Evolutionary conservation across 164 flowering plant genomes (phyloP).

Genomic region (Kalanchoe fedtschenkoi): DNA sequence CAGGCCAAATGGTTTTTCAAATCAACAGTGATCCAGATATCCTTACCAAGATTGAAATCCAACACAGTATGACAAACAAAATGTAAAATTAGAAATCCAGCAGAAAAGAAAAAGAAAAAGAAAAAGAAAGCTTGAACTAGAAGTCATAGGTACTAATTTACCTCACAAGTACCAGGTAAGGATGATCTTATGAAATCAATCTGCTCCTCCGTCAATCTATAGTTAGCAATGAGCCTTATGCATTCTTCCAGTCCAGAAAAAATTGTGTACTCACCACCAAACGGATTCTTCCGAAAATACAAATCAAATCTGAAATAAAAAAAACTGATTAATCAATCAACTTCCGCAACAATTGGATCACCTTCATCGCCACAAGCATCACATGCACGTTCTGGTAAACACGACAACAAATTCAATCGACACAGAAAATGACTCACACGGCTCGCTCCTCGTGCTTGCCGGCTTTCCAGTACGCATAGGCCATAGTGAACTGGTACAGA

Average conservation of each 20-base stretch:
- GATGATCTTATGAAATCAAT: slow-evolving; percentile 47
- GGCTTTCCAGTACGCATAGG: slow-evolving; percentile 98
- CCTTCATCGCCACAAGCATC: slow-evolving; percentile 2
- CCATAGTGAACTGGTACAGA: slow-evolving; percentile 95
- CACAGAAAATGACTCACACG: slow-evolving; percentile 44
- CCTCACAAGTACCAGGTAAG: slow-evolving; percentile 80
- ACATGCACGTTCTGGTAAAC: neutral
- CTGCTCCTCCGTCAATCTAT: slow-evolving; percentile 67
- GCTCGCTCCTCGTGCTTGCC: slow-evolving; percentile 80
- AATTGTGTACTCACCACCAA: slow-evolving; percentile 92
- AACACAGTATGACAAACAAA: no score
- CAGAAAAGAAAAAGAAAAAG: neutral
- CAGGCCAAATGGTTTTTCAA: no score
- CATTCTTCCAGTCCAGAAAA: slow-evolving; percentile 97
- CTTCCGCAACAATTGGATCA: no score
- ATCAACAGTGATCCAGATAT: no score
- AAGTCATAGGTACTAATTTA: slow-evolving; percentile 12
- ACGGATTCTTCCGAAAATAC: slow-evolving; percentile 87
- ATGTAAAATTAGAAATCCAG: no score
- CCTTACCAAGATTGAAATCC: no score
- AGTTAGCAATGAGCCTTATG: slow-evolving; percentile 78
- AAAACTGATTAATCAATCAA: no score
- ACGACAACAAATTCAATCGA: neutral
- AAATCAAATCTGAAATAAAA: slow-evolving; percentile 86
- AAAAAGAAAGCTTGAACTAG: no score